phyloP scores from a whole-genome alignment of 148 eudicot species.

The Cornus suecica region DNA sequence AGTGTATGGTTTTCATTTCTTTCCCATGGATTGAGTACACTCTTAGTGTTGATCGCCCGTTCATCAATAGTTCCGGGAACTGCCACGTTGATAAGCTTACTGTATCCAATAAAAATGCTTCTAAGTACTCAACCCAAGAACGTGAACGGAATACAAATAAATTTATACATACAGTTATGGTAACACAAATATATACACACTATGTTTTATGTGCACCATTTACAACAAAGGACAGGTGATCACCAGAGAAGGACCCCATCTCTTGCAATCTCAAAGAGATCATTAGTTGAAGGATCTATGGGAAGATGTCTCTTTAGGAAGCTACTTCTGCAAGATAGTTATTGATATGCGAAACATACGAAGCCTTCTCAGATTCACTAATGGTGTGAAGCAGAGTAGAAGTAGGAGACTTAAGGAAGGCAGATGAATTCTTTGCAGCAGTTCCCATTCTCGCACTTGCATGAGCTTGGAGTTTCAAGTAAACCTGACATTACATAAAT shows the following conservation, averaged over 20 bases:
- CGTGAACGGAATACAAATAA: background rate
- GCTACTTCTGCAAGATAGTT: constrained; percentile 78
- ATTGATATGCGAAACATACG: constrained; percentile 91
- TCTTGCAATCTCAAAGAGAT: constrained; percentile 89
- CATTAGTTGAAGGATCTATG: constrained; percentile 84
- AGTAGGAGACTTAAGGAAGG: constrained; percentile 88
- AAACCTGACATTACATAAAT: constrained; percentile 50
- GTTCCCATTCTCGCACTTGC: constrained; percentile 70
- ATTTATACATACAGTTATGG: background rate
- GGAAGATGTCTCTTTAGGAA: constrained; percentile 85
- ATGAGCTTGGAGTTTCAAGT: constrained; percentile 79
- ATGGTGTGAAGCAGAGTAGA: constrained; percentile 97
- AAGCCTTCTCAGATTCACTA: constrained; percentile 94
- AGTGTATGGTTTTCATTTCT: constrained; percentile 96
- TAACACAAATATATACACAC: background rate
- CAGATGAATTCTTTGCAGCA: constrained; percentile 85
- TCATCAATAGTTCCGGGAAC: constrained; percentile 99
- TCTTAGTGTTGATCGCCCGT: constrained; percentile 89
- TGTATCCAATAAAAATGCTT: constrained; percentile 32
- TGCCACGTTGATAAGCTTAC: constrained; percentile 97
- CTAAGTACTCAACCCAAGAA: constrained; percentile 6
- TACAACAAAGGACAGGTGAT: constrained; percentile 21
- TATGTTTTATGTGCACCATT: background rate
- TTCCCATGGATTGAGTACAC: constrained; percentile 94
- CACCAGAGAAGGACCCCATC: constrained; percentile 98